Conservation (phyloP, 2,329 filamentous ascomycete genomes). For the Phoma sp. region DNA sequence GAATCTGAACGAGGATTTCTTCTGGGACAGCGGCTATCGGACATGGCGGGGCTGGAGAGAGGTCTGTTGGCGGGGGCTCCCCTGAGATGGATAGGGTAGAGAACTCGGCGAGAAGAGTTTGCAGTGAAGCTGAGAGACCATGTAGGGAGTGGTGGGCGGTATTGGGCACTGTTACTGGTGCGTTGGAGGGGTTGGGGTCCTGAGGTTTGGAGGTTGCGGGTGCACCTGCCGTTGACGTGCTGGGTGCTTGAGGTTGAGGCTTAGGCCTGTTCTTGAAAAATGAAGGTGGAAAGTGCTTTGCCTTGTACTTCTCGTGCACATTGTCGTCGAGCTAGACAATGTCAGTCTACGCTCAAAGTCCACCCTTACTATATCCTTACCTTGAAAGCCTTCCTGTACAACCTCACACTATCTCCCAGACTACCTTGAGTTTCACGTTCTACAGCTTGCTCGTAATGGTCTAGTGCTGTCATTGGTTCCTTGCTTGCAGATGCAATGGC, state of each 20-base stretch:
- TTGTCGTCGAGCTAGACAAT: slow-evolving; percentile 73
- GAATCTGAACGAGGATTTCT: slow-evolving; percentile 83
- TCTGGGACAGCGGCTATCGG: slow-evolving; percentile 79
- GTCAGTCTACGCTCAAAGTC: slow-evolving; percentile 17
- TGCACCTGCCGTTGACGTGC: slow-evolving; percentile 11
- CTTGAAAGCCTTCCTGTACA: slow-evolving; percentile 90
- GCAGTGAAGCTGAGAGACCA: slow-evolving; percentile 62
- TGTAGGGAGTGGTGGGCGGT: slow-evolving; percentile 66
- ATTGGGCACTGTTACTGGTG: slow-evolving; percentile 60
- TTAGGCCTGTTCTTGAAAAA: slow-evolving; percentile 50
- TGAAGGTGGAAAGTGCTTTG: slow-evolving; percentile 84
- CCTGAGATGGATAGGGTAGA: slow-evolving; percentile 72
- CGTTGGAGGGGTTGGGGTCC: slow-evolving; percentile 57
- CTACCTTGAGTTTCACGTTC: slow-evolving; percentile 86
- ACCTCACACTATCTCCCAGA: slow-evolving; percentile 83
- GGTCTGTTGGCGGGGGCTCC: slow-evolving; percentile 73
- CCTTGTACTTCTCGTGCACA: slow-evolving; percentile 86
- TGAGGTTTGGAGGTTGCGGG: slow-evolving; percentile 45
- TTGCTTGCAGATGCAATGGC: slow-evolving; percentile 39
- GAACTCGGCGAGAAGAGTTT: slow-evolving; percentile 80
- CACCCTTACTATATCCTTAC: slow-evolving; percentile 56
- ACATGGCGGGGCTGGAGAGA: slow-evolving; percentile 76
- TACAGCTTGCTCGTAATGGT: slow-evolving; percentile 91
- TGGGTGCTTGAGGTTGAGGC: slow-evolving; percentile 15
- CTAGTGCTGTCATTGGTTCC: slow-evolving; percentile 78